Evolutionary conservation across 345 rosid species (phyloP).

Genomic region (Eucalyptus regnans): DNA sequence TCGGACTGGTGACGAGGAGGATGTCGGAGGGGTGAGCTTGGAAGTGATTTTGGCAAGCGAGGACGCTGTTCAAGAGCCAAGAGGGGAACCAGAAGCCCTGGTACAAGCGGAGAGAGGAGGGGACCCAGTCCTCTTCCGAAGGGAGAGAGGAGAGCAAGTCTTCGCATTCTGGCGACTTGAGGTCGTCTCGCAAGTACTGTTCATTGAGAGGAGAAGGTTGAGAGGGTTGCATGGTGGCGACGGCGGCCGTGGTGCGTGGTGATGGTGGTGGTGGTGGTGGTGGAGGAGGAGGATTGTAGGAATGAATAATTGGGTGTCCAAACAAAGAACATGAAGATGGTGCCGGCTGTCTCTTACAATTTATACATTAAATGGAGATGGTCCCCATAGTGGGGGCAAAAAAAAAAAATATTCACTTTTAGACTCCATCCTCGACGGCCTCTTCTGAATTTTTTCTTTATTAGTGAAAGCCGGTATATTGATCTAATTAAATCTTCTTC

Average conservation of each 20-base stretch:
- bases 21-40: not conserved
- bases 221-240: not conserved
- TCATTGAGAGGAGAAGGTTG: not conserved
- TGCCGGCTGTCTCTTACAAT: too few relatives aligned
- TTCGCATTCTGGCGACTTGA: not conserved
- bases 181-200: not conserved
- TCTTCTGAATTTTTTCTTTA: too few relatives aligned
- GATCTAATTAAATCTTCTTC: too few relatives aligned
- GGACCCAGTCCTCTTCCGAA: not conserved
- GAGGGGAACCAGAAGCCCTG: not conserved
- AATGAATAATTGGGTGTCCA: too few relatives aligned
- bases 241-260: rapidly evolving
- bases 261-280: too few relatives aligned
- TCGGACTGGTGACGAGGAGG: not conserved
- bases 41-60: not conserved
- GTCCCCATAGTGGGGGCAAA: too few relatives aligned
- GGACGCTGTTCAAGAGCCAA: not conserved
- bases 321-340: too few relatives aligned
- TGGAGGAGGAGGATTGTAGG: too few relatives aligned
- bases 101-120: not conserved
- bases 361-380: too few relatives aligned
- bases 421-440: too few relatives aligned
- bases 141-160: not conserved
- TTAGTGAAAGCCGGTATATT: too few relatives aligned
- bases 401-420: too few relatives aligned